Base-by-base conservation (phyloP, 2,329 filamentous ascomycete species). In the Drechslera avenae region DNA sequence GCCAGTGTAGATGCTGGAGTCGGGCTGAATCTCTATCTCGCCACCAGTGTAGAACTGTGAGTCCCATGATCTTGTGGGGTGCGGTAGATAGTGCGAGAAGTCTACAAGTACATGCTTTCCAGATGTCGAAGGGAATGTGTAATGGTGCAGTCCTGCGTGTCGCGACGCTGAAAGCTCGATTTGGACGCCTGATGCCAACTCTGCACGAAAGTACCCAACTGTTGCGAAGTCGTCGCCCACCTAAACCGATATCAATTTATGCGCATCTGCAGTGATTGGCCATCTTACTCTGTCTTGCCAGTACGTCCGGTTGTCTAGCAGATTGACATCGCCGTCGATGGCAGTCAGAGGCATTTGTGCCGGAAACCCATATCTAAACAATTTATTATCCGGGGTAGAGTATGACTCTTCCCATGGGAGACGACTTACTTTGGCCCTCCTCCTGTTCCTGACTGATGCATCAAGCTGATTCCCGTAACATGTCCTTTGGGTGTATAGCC, bases 41-140 rank as follows among this genome's bases (percentile, higher is more conserved):
- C 66, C 69, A 6, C 71, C 68, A 3, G 65, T 63, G 26, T 72
- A 73, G 46, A 73, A 73, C 28, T 73, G 71, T 1, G 68, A 67
- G 32, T 73, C 71, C 68, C 69, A 73, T 0, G 68, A 59, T 2
- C 71, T 60, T 5, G 60, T 69, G 5, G 60, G 60, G 40, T 72
- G 60, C 3, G 71, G 71, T 5, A 73, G 42, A 32, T 72, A 73
- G 56, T 83, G 82, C 36, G 80, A 78, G 9, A 78, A 63, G 50
- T 81, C 79, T 0, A 80, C 73, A 2, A 81, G 57, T 5, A 81
- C 59, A 23, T 79, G 75, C 10, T 71, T 74, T 4, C 73, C 72
- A 2, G 72, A 53, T n/a, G 49, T 32, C 18, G 59, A 46, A 0
- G 78, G 76, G 26, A 65, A 75, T 0, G 63, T 70, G 51, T 76